Conservation (phyloP, 148 eudicot species). For the Rhododendron griersonianum region DNA sequence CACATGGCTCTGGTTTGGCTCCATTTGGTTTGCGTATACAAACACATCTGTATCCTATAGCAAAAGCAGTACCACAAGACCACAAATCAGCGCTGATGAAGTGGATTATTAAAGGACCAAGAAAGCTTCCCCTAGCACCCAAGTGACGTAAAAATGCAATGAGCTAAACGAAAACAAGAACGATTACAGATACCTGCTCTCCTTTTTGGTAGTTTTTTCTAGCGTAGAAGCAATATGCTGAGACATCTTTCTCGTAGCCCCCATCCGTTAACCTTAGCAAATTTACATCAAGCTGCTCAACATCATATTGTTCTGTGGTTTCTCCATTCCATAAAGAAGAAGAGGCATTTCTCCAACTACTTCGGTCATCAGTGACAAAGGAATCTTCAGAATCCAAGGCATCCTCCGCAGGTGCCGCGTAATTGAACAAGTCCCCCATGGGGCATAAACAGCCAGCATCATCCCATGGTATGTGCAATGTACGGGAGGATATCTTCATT, state of each 20-base stretch:
- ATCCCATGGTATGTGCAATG: slow-evolving; percentile 95
- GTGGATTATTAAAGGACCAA: neutral
- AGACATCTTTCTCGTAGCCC: slow-evolving; percentile 63
- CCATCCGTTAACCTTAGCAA: slow-evolving; percentile 71
- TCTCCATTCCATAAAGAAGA: slow-evolving; percentile 21
- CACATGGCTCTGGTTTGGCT: neutral
- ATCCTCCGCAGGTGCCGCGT: slow-evolving; percentile 87
- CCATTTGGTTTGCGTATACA: neutral
- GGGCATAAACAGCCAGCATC: slow-evolving; percentile 95
- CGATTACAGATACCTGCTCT: slow-evolving; percentile 61
- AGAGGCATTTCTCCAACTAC: slow-evolving; percentile 15
- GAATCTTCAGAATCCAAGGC: slow-evolving; percentile 13
- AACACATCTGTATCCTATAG: neutral
- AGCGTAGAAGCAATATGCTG: slow-evolving; percentile 83
- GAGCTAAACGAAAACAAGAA: neutral
- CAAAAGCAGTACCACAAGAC: neutral
- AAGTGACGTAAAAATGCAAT: neutral
- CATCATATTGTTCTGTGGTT: slow-evolving; percentile 21
- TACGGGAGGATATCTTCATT: slow-evolving; percentile 83
- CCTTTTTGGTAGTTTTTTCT: slow-evolving; percentile 56
- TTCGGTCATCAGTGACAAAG: slow-evolving; percentile 12
- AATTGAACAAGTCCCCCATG: slow-evolving; percentile 91
- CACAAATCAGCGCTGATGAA: neutral
- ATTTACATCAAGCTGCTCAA: slow-evolving; percentile 22
- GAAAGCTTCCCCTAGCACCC: neutral